Conservation (phyloP, 1,284 basidiomycete species). For the Sporisorium scitamineum region DNA sequence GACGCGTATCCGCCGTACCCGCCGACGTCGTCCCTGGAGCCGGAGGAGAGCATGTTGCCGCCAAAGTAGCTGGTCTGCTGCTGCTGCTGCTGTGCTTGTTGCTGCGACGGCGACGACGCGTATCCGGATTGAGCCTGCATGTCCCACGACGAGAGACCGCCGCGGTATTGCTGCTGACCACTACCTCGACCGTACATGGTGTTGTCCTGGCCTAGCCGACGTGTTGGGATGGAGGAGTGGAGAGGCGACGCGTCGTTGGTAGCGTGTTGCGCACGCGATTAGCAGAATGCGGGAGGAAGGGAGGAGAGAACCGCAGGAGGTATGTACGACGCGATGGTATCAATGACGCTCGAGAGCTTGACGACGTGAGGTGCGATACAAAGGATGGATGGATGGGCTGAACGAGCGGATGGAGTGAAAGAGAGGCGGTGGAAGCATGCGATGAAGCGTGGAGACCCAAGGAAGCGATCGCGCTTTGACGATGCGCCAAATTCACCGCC, state of each 20-base stretch:
- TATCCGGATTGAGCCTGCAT: slow-evolving; percentile 39
- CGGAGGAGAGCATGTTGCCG: slow-evolving; percentile 38
- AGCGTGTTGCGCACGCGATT: slow-evolving; percentile 10
- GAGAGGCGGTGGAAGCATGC: background rate
- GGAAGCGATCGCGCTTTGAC: slow-evolving; percentile 3
- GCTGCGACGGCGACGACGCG: slow-evolving; percentile 36
- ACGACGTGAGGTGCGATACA: background rate
- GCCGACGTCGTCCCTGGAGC: slow-evolving; percentile 37
- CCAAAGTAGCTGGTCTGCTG: slow-evolving; percentile 36
- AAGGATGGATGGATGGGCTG: background rate
- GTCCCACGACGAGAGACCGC: slow-evolving; percentile 45
- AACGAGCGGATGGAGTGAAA: slow-evolving; percentile 1
- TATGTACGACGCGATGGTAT: background rate
- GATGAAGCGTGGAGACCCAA: background rate
- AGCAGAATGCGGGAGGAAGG: background rate
- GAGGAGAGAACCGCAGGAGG: background rate
- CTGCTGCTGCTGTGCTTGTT: slow-evolving; percentile 42
- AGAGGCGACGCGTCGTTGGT: slow-evolving; percentile 10
- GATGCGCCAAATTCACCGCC: background rate
- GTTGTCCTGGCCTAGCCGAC: background rate
- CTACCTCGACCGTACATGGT: slow-evolving; percentile 44
- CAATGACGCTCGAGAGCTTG: background rate
- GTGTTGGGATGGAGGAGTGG: background rate
- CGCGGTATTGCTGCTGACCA: slow-evolving; percentile 45
- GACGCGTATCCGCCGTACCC: slow-evolving; percentile 37